A percentile compares a stretch with the other conserved stretches of the same genome.
phyloP scores from a whole-genome alignment of 768 basidiomycete genomes.

The Punctularia strigosozonata region DNA sequence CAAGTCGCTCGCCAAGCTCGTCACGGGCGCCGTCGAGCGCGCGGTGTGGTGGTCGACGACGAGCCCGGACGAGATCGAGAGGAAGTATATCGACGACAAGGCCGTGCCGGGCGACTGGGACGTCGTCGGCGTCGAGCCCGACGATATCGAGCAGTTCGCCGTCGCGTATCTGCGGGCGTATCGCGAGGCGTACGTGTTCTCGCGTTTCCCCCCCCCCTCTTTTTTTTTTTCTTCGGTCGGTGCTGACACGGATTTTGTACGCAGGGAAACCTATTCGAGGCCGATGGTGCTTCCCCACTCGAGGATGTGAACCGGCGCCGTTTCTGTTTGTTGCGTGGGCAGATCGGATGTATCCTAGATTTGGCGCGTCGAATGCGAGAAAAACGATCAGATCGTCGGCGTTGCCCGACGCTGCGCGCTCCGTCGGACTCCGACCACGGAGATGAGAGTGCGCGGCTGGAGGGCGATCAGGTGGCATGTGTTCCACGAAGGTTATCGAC shows the following conservation, averaged over 20 bases:
- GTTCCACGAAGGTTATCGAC: too few relatives aligned
- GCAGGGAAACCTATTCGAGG: too few relatives aligned
- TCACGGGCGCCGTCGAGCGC: conserved; percentile 59
- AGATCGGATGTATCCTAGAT: too few relatives aligned
- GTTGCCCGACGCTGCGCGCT: too few relatives aligned
- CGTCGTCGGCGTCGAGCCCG: conserved; percentile 67
- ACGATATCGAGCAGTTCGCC: conserved; percentile 79
- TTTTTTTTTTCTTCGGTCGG: conserved; percentile 8
- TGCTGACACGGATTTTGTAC: conserved; percentile 1
- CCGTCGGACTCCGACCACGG: too few relatives aligned
- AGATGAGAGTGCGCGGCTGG: too few relatives aligned
- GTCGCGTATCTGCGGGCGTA: conserved; percentile 85
- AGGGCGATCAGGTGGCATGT: too few relatives aligned
- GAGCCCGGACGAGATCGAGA: conserved; percentile 80
- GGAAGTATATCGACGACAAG: conserved; percentile 79
- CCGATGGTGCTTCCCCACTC: too few relatives aligned
- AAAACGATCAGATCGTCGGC: too few relatives aligned
- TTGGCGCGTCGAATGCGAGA: too few relatives aligned
- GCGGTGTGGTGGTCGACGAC: conserved; percentile 85
- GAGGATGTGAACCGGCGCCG: too few relatives aligned
- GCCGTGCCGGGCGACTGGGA: conserved; percentile 73
- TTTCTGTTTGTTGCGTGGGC: too few relatives aligned
- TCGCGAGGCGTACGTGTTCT: conserved; percentile 66
- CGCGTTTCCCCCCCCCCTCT: conserved; percentile 2
- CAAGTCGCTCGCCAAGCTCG: conserved; percentile 49